These are phyloP conservation scores for Thalassia testudinum DNA, from an alignment of 116 monocot species.

Conservation along the genomic window DNA sequence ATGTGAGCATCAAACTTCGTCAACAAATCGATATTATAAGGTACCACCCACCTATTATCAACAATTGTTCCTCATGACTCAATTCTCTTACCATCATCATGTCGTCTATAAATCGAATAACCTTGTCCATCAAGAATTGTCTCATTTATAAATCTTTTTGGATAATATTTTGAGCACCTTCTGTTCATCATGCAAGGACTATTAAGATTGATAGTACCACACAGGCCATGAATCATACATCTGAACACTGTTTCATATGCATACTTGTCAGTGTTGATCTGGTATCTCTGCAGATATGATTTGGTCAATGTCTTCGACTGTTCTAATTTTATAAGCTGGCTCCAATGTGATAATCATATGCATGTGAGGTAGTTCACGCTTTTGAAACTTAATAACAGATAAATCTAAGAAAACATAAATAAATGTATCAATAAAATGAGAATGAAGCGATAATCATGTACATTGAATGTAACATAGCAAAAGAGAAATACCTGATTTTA, in stretches of 20 bases:
- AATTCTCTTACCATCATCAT: neutral
- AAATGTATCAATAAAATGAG: neutral
- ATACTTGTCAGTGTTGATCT: neutral
- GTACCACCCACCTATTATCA: slow-evolving; percentile 8
- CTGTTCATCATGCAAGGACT: slow-evolving; percentile 3
- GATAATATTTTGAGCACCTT: slow-evolving; percentile 6
- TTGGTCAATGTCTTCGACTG: neutral
- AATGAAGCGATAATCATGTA: neutral
- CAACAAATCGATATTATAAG: neutral
- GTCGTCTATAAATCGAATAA: slow-evolving; percentile 1
- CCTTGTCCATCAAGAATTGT: neutral
- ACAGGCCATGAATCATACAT: slow-evolving; percentile 5
- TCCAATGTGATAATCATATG: neutral
- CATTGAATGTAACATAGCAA: neutral
- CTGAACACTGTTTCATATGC: neutral
- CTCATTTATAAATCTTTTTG: neutral
- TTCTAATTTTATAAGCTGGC: neutral
- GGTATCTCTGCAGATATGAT: slow-evolving; percentile 1
- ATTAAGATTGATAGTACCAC: neutral
- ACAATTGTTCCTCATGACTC: neutral
- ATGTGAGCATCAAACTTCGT: neutral
- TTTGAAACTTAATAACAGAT: slow-evolving; percentile 3
- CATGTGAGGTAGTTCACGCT: neutral
- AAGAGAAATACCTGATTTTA: neutral
- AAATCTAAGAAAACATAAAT: neutral